Percentiles rank a stretch among this genome's conserved stretches.
phyloP scores from a whole-genome alignment of 805 yeast genomes.

The Saturnispora besseyi region DNA sequence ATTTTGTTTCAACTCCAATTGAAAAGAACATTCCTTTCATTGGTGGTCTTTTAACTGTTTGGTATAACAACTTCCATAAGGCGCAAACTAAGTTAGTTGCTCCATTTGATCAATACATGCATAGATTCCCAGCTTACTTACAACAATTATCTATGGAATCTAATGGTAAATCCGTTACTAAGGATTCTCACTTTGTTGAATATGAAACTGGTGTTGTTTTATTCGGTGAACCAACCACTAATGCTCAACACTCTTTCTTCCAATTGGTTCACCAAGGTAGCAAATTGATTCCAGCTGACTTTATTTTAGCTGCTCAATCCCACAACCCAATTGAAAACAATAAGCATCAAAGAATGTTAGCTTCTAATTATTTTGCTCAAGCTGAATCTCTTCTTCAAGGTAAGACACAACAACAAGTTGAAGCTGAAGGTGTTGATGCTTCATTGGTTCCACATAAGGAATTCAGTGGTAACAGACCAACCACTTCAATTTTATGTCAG shows the following conservation, averaged over 20 bases:
- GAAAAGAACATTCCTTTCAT: constrained; percentile 86
- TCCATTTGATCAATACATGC: constrained; percentile 97
- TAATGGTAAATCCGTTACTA: constrained; percentile 94
- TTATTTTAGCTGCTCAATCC: constrained; percentile 92
- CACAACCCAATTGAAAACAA: constrained; percentile 95
- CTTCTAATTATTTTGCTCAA: constrained; percentile 98
- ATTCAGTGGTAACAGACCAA: constrained; percentile 98
- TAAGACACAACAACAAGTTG: constrained; percentile 74
- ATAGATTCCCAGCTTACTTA: constrained; percentile 98
- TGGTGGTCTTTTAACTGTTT: constrained; percentile 89
- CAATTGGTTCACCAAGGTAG: constrained; percentile 99
- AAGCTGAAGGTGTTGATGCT: constrained; percentile 78
- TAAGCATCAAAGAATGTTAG: constrained; percentile 95
- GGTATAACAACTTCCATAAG: constrained; percentile 98
- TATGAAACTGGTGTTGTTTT: constrained; percentile 94
- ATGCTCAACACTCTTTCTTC: constrained; percentile 99
- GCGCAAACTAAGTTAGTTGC: constrained; percentile 98
- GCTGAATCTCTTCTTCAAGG: constrained; percentile 97
- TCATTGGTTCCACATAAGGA: constrained; percentile 89
- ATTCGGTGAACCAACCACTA: constrained; percentile 98
- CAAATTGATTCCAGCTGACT: constrained; percentile 93
- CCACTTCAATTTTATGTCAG: constrained; percentile 93
- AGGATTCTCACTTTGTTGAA: constrained; percentile 83
- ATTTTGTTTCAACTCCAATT: constrained; percentile 74
- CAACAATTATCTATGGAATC: constrained; percentile 99